Conservation (phyloP, 371 early-diverging fungal genomes). For the Actinomucor elegans region DNA sequence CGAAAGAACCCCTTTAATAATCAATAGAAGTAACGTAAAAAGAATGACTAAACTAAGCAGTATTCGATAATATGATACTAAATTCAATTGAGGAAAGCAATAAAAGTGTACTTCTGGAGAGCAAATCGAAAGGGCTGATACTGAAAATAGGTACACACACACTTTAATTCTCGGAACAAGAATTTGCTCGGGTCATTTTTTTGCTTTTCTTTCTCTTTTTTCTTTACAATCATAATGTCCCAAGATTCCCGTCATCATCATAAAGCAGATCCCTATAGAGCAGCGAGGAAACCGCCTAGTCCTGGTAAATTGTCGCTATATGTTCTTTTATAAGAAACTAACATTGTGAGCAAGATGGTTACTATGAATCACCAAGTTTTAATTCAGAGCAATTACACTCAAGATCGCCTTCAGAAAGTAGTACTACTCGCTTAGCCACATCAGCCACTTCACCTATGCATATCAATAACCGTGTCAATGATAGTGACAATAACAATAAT, state of each 20-base stretch:
- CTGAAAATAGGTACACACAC: too few relatives aligned
- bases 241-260: slow-evolving; percentile 2
- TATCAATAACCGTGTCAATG: too few relatives aligned
- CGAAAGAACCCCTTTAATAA: too few relatives aligned
- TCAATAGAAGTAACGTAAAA: too few relatives aligned
- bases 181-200: background rate
- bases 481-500: background rate
- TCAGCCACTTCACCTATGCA: too few relatives aligned
- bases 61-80: too few relatives aligned
- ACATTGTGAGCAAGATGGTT: slow-evolving; percentile 1
- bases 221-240: slow-evolving; percentile 4
- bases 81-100: too few relatives aligned
- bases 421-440: slow-evolving; percentile 30
- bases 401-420: slow-evolving; percentile 43
- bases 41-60: too few relatives aligned
- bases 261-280: slow-evolving; percentile 36
- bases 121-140: too few relatives aligned
- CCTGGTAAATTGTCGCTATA: slow-evolving; percentile 21
- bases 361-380: slow-evolving; percentile 10
- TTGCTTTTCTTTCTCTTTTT: slow-evolving; percentile 4
- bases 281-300: slow-evolving; percentile 29
- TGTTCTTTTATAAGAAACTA: background rate
- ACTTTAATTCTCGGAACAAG: too few relatives aligned
- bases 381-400: slow-evolving; percentile 28
- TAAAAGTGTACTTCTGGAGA: too few relatives aligned